Evolutionary conservation across 345 rosid genomes (phyloP).

Genomic region (Kernera saxatilis): DNA sequence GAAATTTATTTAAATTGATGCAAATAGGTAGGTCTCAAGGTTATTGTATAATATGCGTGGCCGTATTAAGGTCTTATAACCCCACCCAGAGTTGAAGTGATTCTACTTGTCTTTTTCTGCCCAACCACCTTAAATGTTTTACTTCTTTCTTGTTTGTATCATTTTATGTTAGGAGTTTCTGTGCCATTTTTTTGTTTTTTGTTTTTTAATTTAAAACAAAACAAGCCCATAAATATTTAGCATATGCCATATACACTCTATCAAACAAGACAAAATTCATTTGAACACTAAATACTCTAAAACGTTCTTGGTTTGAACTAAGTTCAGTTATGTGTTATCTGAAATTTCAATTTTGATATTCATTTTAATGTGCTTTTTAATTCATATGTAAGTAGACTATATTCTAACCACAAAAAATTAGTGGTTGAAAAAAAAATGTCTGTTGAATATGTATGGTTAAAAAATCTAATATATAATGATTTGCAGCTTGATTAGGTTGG

Average conservation of each 20-base stretch:
- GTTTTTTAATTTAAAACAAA: no score
- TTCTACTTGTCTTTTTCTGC: constrained; percentile 2
- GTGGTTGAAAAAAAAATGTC: neutral
- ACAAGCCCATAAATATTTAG: neutral
- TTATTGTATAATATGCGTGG: constrained; percentile 3
- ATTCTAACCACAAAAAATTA: neutral
- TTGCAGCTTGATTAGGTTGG: constrained; percentile 21
- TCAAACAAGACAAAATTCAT: neutral
- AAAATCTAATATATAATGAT: neutral
- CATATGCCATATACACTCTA: neutral
- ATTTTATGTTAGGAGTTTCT: neutral
- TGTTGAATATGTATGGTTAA: neutral
- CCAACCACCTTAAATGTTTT: constrained; percentile 16
- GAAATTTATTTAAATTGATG: neutral
- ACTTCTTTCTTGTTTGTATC: neutral
- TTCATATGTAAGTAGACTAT: neutral
- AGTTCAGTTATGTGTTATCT: neutral
- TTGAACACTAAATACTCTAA: neutral
- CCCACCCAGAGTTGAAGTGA: constrained; percentile 11
- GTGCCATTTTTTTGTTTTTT: neutral
- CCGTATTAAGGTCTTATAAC: neutral
- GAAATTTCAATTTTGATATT: neutral
- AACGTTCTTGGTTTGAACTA: neutral
- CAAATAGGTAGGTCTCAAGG: neutral
- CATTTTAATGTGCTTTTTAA: neutral